phyloP scores from a whole-genome alignment of 1,284 basidiomycete species.

The Vanrija sp. region DNA sequence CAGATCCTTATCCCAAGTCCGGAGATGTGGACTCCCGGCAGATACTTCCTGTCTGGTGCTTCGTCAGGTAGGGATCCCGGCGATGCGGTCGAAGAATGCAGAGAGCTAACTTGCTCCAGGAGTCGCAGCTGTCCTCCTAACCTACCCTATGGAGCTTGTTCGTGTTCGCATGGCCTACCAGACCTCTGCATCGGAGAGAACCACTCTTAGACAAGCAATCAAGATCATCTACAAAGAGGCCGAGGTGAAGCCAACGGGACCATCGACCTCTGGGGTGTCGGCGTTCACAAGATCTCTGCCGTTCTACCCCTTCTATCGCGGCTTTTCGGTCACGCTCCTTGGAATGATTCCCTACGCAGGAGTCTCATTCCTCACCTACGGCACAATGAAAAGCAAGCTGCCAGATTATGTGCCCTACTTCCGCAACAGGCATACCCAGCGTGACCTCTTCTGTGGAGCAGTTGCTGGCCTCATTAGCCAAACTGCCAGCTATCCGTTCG shows the following conservation, averaged over 20 bases:
- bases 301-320: conserved; percentile 69
- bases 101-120: conserved; percentile 52
- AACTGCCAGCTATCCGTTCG: conserved; percentile 93
- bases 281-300: conserved; percentile 48
- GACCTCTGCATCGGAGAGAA: conserved; percentile 58
- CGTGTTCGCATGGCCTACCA: conserved; percentile 93
- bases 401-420: conserved; percentile 46
- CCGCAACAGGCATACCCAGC: conserved; percentile 42
- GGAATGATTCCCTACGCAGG: conserved; percentile 98
- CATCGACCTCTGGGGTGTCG: conserved; percentile 15
- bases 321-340: conserved; percentile 82
- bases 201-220: conserved; percentile 62
- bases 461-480: conserved; percentile 85
- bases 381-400: conserved; percentile 67
- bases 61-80: conserved; percentile 61
- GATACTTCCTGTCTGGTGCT: conserved; percentile 85
- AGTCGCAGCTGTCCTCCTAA: conserved; percentile 80
- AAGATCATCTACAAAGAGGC: conserved; percentile 68
- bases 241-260: not conserved
- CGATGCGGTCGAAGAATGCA: not conserved
- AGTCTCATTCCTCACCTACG: conserved; percentile 91
- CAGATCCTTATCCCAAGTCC: conserved; percentile 75
- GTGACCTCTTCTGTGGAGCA: conserved; percentile 74
- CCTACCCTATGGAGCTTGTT: conserved; percentile 92
- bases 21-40: conserved; percentile 69